These are phyloP conservation scores for Aspergillus oerlinghausenensis DNA, from an alignment of 2,329 filamentous ascomycete genomes.

Conservation along the genomic window DNA sequence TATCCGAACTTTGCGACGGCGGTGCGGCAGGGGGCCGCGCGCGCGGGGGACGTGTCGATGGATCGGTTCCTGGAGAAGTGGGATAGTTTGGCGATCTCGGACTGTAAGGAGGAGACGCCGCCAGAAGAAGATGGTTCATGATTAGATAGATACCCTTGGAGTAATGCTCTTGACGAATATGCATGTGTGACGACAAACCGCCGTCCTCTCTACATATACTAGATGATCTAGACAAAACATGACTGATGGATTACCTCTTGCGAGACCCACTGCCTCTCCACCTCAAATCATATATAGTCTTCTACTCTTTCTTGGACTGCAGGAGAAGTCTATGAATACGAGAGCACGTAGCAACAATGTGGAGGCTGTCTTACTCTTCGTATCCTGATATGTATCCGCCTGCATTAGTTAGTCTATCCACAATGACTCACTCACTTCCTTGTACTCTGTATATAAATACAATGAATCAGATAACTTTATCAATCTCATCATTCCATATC, in stretches of 20 bases:
- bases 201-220: too few species aligned
- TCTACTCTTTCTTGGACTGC: too few species aligned
- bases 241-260: too few species aligned
- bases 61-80: background rate
- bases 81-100: background rate
- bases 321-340: background rate
- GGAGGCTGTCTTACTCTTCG: background rate
- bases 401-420: background rate
- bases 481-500: background rate
- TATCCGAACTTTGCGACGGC: constrained; percentile 13
- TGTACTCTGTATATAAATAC: background rate
- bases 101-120: background rate
- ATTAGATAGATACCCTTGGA: background rate
- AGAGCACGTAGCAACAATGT: background rate
- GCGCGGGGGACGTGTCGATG: background rate
- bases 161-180: background rate
- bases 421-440: background rate
- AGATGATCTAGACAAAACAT: too few species aligned
- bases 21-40: background rate
- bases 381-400: background rate
- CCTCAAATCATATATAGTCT: too few species aligned
- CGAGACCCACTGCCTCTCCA: too few species aligned
- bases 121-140: background rate
- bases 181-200: too few species aligned
- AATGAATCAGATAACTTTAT: background rate